Conservation (phyloP, 176 grass and related monocot species). For the Lolium multiflorum region DNA sequence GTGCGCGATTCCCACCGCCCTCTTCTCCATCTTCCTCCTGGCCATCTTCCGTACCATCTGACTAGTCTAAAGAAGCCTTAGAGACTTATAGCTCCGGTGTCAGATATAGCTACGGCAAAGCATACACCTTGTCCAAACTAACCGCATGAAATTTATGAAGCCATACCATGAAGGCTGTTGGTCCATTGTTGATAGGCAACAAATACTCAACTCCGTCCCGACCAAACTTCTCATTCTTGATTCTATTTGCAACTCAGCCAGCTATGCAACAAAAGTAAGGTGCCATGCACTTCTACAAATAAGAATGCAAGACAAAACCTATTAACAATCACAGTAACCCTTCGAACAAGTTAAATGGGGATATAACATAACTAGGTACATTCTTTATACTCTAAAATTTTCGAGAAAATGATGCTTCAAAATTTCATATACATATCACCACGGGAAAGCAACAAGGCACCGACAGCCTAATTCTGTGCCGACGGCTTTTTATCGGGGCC, state of each 20-base stretch:
- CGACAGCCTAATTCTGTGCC: no score
- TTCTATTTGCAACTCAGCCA: conserved; percentile 69
- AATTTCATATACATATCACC: no score
- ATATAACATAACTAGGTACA: neutral
- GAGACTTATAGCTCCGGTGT: neutral
- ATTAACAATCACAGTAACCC: neutral
- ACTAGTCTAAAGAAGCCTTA: neutral
- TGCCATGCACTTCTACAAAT: conserved; percentile 59
- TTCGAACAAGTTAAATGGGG: conserved; percentile 14
- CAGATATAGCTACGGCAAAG: neutral
- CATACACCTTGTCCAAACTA: neutral
- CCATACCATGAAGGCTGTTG: conserved; percentile 86
- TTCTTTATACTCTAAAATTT: neutral
- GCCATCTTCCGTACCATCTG: conserved; percentile 3
- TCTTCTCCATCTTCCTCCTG: conserved; percentile 82
- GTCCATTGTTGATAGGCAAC: conserved; percentile 76
- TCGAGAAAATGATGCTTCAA: no score
- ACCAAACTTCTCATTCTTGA: conserved; percentile 69
- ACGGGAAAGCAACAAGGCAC: no score
- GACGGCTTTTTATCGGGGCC: no score
- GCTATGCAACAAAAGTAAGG: conserved; percentile 96
- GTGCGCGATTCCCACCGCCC: conserved; percentile 78
- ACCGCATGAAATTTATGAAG: conserved; percentile 28
- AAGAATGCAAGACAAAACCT: neutral
- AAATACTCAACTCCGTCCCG: conserved; percentile 64